Percentiles rank a stretch among this genome's conserved stretches.
Conservation (phyloP, 192 early-diverging fungal genomes). For the Umbelopsis sp. region DNA sequence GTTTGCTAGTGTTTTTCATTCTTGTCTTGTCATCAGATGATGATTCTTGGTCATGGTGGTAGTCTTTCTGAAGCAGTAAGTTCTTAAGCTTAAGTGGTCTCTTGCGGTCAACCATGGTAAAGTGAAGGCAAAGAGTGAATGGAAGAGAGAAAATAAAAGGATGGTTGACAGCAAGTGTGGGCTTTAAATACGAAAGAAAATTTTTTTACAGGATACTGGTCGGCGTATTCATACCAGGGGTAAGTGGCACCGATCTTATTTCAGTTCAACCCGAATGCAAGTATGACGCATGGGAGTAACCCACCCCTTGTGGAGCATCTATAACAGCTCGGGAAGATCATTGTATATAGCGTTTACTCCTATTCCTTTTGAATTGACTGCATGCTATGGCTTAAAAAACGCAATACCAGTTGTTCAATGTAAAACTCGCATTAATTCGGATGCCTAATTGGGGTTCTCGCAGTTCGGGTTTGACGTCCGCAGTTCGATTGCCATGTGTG, state of each 20-base stretch:
- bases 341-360: no score
- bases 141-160: neutral
- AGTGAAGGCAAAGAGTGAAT: neutral
- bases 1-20: neutral
- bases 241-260: slow-evolving; percentile 7
- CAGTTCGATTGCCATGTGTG: no score
- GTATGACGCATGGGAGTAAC: neutral
- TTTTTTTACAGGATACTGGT: neutral
- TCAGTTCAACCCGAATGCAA: neutral
- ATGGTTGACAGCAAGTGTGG: neutral
- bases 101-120: slow-evolving; percentile 10
- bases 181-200: neutral
- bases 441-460: no score
- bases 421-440: no score
- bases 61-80: neutral
- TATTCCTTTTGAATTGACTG: no score
- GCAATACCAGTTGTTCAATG: no score
- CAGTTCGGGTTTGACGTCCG: no score
- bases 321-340: neutral
- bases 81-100: slow-evolving; percentile 10
- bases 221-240: neutral
- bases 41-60: neutral
- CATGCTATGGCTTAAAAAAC: no score
- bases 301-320: neutral
- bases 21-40: neutral